Base-by-base conservation (phyloP, 2,329 filamentous ascomycete genomes). In the Cercospora zeae-maydis region DNA sequence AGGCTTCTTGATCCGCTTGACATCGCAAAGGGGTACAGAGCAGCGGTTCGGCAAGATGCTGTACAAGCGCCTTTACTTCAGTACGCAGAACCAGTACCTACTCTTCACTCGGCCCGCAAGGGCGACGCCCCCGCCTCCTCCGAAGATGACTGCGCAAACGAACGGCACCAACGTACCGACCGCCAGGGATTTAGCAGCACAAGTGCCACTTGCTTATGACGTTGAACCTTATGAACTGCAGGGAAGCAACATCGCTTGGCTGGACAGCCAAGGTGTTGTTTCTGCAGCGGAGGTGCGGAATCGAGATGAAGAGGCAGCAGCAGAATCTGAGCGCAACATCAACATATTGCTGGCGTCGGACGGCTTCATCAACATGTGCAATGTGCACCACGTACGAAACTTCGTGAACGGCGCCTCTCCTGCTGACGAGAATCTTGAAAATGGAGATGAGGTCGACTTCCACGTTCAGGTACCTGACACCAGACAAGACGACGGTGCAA, bases 1-100 rank as follows among this genome's bases (percentile, higher is more conserved):
- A 77, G 87, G 87, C 0, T 89, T 89, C 67, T 76, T 89, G 21
- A 81, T 89, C 54, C 81, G 87, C 42, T 76, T 89, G 49, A 89
- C 86, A 4, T 86, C 85, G 7, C 86, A 88, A 64, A 83, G 80
- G 66, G 87, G 87, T 14, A 76, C 81, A 19, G 82, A 86, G 37
- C 81, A 83, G 68, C 78, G 83, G 34, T 71, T 87, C 65, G 86
- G 86, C 13, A 82, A 82, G 61, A 82, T 85, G 75, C 85, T 87
- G 68, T 87, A 83, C 76, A 89, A 88, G 71, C 80, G 84, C 45
- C 76, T 89, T 3, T 89, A 89, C 71, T 89, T 87, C 69, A 83
- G 83, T 45, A 84, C 82, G 0, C 84, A 88, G 65, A 84, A 88
- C 68, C 84, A 87, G 64, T 86, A 82, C 63, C 75, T 89, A 5